Evolutionary conservation across 2,329 filamentous ascomycete species (phyloP).

Genomic region (Apiospora saccharicola): DNA sequence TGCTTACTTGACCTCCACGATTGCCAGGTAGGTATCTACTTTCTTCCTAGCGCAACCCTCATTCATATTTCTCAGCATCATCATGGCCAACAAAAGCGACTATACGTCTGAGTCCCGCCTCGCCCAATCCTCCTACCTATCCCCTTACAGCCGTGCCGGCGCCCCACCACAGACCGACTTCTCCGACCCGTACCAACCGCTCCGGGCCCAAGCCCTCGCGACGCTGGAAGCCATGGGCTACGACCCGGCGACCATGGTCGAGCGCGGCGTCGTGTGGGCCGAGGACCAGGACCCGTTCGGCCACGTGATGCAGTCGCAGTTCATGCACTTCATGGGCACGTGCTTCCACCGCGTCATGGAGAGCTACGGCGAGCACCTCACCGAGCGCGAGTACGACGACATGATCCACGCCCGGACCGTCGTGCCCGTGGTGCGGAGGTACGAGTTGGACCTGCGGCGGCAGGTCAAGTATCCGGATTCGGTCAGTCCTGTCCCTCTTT

Average conservation of each 20-base stretch:
- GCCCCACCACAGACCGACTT: no score
- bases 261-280: conserved; percentile 37
- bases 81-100: no score
- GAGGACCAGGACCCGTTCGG: conserved; percentile 38
- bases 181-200: conserved; percentile 27
- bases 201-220: conserved; percentile 30
- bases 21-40: no score
- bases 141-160: no score
- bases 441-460: conserved; percentile 33
- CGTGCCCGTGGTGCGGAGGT: conserved; percentile 33
- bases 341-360: conserved; percentile 36
- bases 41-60: no score
- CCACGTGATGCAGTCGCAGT: conserved; percentile 38
- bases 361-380: conserved; percentile 36
- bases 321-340: conserved; percentile 34
- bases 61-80: no score
- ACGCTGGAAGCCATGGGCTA: conserved; percentile 32
- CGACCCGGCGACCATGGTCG: conserved; percentile 31
- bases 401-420: conserved; percentile 35
- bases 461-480: conserved; percentile 23
- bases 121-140: no score
- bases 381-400: conserved; percentile 35
- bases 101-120: no score
- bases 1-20: no score
- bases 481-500: background rate